Base-by-base conservation (phyloP, 2,329 filamentous ascomycete genomes). In the Podosphaera fusca region DNA sequence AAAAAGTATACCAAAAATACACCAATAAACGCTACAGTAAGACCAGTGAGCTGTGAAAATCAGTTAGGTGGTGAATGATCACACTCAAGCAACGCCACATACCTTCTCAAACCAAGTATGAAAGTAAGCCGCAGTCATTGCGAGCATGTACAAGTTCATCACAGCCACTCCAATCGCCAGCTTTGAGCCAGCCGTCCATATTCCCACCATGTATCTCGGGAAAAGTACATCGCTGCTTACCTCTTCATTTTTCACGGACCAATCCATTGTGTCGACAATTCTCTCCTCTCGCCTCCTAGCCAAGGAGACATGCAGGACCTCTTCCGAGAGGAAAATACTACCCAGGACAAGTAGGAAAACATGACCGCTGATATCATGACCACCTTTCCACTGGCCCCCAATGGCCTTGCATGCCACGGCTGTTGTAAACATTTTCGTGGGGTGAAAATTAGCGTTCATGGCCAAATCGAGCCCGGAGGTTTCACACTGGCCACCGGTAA, bases 91-190 rank as follows among this genome's bases (percentile, higher is more conserved):
- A 21, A 8, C 33, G 21, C 33, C 56, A 67, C 75, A 65, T 64
- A 85, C 84, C 83, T 96, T 98, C 73, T 98, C 92, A 64, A 94
- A 82, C 89, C 90, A 96, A 0, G 92, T 98, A 70, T 98, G 92
- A 66, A 98, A 98, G 75, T 90, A 98, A 45, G 94, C 89, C 2
- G 89, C 89, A 46, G 92, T 98, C 92, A 98, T 98, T 60, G 96
- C 75, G 67, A 98, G 70, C 92, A 98, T 98, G 87, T 92, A 96
- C 73, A 82, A 78, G 66, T 83, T 87, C 66, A 95, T 65, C 0
- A 70, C 81, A 21, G 84, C 76, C 33, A 95, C 79, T 0, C 66
- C 75, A 31, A 76, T 70, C 60, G 81, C 77, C 61, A 84, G 71
- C 74, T 79, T 72, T 63, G 71, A 70, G 7, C 75, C 70, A 55